Percentiles rank a stretch among this genome's conserved stretches.
Evolutionary conservation across 2,329 filamentous ascomycete species (phyloP).

Genomic region (Blastomyces percursus): DNA sequence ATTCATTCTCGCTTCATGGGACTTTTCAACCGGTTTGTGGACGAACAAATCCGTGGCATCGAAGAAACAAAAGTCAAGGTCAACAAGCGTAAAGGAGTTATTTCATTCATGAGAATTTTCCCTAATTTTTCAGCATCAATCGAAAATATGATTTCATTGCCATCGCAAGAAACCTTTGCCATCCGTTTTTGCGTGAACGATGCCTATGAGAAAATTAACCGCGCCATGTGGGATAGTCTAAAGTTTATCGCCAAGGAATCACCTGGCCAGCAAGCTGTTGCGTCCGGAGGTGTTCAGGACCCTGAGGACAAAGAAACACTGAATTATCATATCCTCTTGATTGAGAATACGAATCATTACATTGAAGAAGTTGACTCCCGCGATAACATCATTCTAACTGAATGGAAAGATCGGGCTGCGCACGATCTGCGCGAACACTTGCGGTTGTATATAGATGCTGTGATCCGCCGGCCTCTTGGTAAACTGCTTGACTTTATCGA

Average conservation of each 20-base stretch:
- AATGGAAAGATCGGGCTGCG: constrained; percentile 69
- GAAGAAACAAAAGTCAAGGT: constrained; percentile 99
- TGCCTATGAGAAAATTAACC: constrained; percentile 79
- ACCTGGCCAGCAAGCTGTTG: constrained; percentile 45
- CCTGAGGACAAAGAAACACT: constrained; percentile 90
- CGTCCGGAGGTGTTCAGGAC: constrained; percentile 44
- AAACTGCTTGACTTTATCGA: constrained; percentile 88
- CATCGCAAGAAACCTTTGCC: constrained; percentile 47
- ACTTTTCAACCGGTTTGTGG: constrained; percentile 78
- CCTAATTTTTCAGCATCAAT: constrained; percentile 72
- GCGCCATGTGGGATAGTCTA: constrained; percentile 92
- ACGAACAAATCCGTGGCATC: constrained; percentile 88
- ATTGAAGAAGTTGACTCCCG: constrained; percentile 76
- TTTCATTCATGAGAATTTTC: constrained; percentile 89
- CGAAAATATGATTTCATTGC: constrained; percentile 64
- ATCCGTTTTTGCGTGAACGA: constrained; percentile 71
- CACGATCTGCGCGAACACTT: constrained; percentile 78
- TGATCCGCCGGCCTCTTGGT: constrained; percentile 79
- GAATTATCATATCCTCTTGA: constrained; percentile 93
- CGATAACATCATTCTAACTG: constrained; percentile 62
- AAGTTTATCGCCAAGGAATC: constrained; percentile 79
- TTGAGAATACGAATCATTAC: constrained; percentile 99
- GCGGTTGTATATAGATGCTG: constrained; percentile 72
- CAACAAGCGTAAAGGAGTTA: constrained; percentile 95
- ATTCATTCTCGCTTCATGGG: constrained; percentile 62